Base-by-base conservation (phyloP, 2,329 filamentous ascomycete genomes). In the Camillea tinctor region DNA sequence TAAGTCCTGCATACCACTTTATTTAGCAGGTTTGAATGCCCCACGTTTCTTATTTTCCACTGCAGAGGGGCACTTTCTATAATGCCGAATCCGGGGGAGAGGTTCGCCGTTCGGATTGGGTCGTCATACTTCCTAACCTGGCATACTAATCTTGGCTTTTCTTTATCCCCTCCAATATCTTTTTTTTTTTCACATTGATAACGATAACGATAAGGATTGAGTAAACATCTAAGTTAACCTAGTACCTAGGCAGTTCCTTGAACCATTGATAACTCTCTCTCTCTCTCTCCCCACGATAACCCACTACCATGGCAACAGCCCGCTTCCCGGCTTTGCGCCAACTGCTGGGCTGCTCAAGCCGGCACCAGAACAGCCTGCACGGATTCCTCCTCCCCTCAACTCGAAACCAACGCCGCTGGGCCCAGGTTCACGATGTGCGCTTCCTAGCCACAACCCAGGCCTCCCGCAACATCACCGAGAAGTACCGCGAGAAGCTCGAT, bases 351-450 rank as follows among this genome's bases (percentile, higher is more conserved):
- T 44, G 36, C 36, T 44, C 36, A 15, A 44, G 36, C 17, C 49
- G 19, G 9, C 49, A 50, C 19, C 17, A 49, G 11, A 19, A 17
- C 49, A 21, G 22, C 19, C 49, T 50, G 49, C 49, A 8, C 49
- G 19, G 49, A 5, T 19, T 19, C 48, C 24, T 51, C 30, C 30
- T 21, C 17, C 48, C 44, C 48, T 26, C 21, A 3, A 40, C 11
- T n/a, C 13, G 36, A n/a, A 44, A n/a, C 36, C 94, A 97, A 76
- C 86, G 89, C 58, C 87, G 93, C 73, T 96, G 92, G 90, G 94
- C 94, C 1, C 92, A 92, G 70, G 93, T 97, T 26, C 92, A 96
- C 75, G 92, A 97, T 76, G 88, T 96, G 53, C 92, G 93, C 65
- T 96, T 94, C 81, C 84, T 97, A 52, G 90, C 90, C 62, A 95